These are phyloP conservation scores for Wickerhamomyces canadensis DNA, from an alignment of 805 yeast genomes.

Conservation along the genomic window DNA sequence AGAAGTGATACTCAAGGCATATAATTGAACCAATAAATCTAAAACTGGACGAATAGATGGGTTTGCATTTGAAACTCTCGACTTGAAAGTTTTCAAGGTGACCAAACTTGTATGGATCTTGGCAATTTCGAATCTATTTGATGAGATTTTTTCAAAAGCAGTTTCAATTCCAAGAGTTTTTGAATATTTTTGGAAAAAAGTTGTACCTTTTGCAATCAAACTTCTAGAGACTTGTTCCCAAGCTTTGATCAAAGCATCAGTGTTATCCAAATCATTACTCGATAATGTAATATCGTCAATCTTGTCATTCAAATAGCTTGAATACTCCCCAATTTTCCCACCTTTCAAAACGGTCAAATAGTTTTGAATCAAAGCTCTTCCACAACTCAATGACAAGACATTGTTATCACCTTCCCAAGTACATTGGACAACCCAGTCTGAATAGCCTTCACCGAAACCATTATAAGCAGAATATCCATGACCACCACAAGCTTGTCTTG, in stretches of 20 bases:
- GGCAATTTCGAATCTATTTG: conserved; percentile 23
- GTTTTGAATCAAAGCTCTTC: conserved; percentile 53
- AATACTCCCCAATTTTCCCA: conserved; percentile 22
- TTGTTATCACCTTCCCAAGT: conserved; percentile 98
- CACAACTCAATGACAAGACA: conserved; percentile 75
- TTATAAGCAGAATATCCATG: conserved; percentile 90
- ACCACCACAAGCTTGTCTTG: conserved; percentile 93
- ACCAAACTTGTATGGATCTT: conserved; percentile 33
- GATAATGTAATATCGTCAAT: conserved; percentile 5
- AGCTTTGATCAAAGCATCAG: conserved; percentile 14
- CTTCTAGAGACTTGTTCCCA: conserved; percentile 29
- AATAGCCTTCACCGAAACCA: conserved; percentile 80
- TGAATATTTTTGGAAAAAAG: conserved; percentile 8
- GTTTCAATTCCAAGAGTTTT: conserved; percentile 10
- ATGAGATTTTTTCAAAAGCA: conserved; percentile 21
- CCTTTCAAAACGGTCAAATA: conserved; percentile 30
- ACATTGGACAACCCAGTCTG: conserved; percentile 93
- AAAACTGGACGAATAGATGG: conserved; percentile 35
- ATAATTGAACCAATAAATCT: conserved; percentile 49
- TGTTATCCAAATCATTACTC: conserved; percentile 16
- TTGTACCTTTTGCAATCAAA: conserved; percentile 13
- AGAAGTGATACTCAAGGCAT: conserved; percentile 51
- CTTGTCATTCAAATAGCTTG: conserved; percentile 22
- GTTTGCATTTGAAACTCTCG: conserved; percentile 27
- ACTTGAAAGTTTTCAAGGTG: conserved; percentile 27